Evolutionary conservation across 2,329 filamentous ascomycete genomes (phyloP).

Genomic region (Aspergillus alliaceus): DNA sequence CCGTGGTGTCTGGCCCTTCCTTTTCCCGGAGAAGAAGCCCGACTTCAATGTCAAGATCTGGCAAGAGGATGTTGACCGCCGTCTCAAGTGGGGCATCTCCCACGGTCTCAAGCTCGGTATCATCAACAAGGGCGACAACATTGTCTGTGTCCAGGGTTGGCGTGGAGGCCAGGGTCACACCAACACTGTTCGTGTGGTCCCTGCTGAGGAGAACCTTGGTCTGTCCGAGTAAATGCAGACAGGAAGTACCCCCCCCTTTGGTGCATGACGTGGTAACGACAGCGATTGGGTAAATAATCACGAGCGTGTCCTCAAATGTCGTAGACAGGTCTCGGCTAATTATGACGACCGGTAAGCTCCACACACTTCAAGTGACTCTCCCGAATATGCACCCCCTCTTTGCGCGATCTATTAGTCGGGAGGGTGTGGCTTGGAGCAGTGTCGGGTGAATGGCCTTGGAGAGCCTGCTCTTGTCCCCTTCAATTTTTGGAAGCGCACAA

Average conservation of each 20-base stretch:
- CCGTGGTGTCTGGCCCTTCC: conserved; percentile 97
- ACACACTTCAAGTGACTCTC: conserved; percentile 9
- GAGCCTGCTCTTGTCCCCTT: background rate
- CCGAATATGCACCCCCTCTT: background rate
- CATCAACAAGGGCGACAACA: conserved; percentile 72
- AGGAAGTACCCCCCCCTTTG: background rate
- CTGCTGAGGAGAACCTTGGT: conserved; percentile 48
- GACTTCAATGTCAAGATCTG: conserved; percentile 91
- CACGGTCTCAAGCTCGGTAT: conserved; percentile 81
- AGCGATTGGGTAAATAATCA: conserved; percentile 16
- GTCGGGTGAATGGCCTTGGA: background rate
- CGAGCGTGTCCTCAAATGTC: conserved; percentile 11
- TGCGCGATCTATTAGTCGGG: conserved; percentile 8
- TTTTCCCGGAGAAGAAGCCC: conserved; percentile 89
- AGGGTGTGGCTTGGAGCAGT: background rate
- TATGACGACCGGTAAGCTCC: conserved; percentile 10
- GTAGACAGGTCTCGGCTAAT: conserved; percentile 16
- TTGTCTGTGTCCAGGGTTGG: conserved; percentile 69
- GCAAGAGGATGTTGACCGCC: conserved; percentile 98
- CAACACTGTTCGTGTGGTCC: conserved; percentile 59
- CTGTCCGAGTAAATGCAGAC: conserved; percentile 33
- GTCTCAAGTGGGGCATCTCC: conserved; percentile 94
- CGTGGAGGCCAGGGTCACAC: conserved; percentile 68
- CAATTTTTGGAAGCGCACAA: background rate
- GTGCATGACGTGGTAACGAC: conserved; percentile 18